These are phyloP conservation scores for Fragaria nilgerrensis DNA, from an alignment of 306 rosid genomes.

Conservation along the genomic window DNA sequence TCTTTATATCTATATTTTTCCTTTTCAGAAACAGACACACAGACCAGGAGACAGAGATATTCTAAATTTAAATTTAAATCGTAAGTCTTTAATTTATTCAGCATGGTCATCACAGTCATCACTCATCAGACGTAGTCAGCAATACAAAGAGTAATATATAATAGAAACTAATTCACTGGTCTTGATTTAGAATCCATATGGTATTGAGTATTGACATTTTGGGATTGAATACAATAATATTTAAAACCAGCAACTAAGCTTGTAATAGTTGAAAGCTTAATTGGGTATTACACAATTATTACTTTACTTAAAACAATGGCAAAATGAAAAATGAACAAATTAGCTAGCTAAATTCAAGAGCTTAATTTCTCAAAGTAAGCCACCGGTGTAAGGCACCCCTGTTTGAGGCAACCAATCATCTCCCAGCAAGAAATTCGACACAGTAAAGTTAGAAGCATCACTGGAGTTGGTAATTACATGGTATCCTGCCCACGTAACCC, in stretches of 20 bases:
- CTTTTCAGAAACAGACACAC: not conserved
- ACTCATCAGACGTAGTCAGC: too few relatives aligned
- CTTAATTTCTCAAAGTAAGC: conserved; percentile 21
- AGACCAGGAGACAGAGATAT: not conserved
- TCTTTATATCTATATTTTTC: not conserved
- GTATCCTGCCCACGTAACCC: conserved; percentile 63
- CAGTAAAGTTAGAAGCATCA: conserved; percentile 64
- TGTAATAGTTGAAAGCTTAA: not conserved
- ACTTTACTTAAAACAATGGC: conserved; percentile 1
- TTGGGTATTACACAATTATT: conserved; percentile 11
- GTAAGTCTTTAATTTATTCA: not conserved
- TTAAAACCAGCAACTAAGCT: not conserved
- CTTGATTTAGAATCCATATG: not conserved
- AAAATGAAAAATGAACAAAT: not conserved
- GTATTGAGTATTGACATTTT: not conserved
- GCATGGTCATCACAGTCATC: too few relatives aligned
- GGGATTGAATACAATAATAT: not conserved
- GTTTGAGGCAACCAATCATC: conserved; percentile 71
- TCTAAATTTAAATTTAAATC: not conserved
- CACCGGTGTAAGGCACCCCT: conserved; percentile 57
- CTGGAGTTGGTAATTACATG: conserved; percentile 44
- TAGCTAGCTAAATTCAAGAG: not conserved
- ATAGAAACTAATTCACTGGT: not conserved
- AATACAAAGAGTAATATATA: not conserved
- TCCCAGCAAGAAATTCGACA: conserved; percentile 45